Evolutionary conservation across 2,329 filamentous ascomycete species (phyloP).

Genomic region (Dothiorella sarmentorum): DNA sequence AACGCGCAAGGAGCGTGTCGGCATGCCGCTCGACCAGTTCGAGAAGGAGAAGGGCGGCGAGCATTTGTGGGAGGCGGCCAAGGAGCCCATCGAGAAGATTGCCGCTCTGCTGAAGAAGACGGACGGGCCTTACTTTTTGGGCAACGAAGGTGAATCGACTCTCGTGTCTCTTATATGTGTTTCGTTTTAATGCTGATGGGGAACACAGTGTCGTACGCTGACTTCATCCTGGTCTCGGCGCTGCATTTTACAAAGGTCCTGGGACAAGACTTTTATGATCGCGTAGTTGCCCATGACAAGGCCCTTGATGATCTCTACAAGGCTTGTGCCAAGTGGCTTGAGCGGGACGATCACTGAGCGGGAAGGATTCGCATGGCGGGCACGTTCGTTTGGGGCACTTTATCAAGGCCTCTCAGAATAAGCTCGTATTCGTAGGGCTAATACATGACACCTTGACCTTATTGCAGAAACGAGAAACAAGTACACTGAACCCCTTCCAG

Average conservation of each 20-base stretch:
- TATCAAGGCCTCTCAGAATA: background rate
- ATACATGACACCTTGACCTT: background rate
- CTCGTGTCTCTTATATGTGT: constrained; percentile 33
- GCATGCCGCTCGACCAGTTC: constrained; percentile 53
- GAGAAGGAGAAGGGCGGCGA: constrained; percentile 50
- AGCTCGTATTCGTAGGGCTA: constrained; percentile 2
- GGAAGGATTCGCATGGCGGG: background rate
- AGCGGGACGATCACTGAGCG: constrained; percentile 34
- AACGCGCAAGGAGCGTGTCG: constrained; percentile 50
- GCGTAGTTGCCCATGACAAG: constrained; percentile 39
- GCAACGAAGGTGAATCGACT: constrained; percentile 41
- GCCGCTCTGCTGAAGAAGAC: constrained; percentile 53
- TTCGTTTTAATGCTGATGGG: constrained; percentile 6
- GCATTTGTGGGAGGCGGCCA: constrained; percentile 47
- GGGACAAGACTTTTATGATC: constrained; percentile 39
- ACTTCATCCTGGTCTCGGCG: constrained; percentile 53
- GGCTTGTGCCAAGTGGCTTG: constrained; percentile 40
- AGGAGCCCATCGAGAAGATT: constrained; percentile 36
- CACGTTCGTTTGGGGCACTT: background rate
- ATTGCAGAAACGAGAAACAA: background rate
- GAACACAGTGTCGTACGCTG: constrained; percentile 37
- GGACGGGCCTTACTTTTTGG: constrained; percentile 59
- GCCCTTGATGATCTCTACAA: constrained; percentile 36
- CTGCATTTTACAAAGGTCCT: constrained; percentile 44
- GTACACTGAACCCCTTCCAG: background rate